Evolutionary conservation across 257 asterid genomes (phyloP).

Genomic region (Coffea canephora): DNA sequence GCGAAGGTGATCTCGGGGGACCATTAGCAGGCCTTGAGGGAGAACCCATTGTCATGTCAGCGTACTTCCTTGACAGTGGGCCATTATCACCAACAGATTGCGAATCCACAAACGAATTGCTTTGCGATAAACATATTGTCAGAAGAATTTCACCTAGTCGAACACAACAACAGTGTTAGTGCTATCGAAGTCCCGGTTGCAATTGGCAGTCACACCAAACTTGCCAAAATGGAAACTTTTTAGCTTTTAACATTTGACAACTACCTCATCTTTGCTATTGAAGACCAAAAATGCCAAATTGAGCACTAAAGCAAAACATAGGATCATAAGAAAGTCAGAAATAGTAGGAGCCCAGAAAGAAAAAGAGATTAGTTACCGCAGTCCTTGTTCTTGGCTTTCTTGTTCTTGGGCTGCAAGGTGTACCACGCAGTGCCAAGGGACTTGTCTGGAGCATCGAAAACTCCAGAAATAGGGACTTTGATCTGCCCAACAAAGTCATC

Average conservation of each 20-base stretch:
- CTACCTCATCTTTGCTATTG: neutral
- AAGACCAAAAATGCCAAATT: neutral
- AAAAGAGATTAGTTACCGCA: constrained; percentile 50
- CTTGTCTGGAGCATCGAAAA: constrained; percentile 74
- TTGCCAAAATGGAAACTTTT: neutral
- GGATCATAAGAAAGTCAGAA: neutral
- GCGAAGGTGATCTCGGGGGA: constrained; percentile 51
- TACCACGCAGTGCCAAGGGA: constrained; percentile 93
- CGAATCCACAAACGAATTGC: constrained; percentile 47
- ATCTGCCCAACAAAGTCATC: constrained; percentile 90
- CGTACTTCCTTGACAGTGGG: constrained; percentile 37
- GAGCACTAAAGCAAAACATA: neutral
- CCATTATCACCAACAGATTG: constrained; percentile 42
- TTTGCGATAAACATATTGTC: constrained; percentile 70
- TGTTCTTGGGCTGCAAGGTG: constrained; percentile 72
- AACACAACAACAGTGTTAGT: constrained; percentile 11
- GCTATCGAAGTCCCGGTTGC: neutral
- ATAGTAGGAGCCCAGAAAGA: neutral
- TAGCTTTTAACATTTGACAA: neutral
- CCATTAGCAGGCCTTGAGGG: constrained; percentile 43
- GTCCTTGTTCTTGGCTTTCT: constrained; percentile 75
- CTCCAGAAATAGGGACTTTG: constrained; percentile 56
- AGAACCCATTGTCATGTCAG: constrained; percentile 40
- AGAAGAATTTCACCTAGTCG: constrained; percentile 82
- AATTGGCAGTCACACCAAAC: neutral